phyloP scores from a whole-genome alignment of 2,329 filamentous ascomycete species.

The Xylaria sp. region DNA sequence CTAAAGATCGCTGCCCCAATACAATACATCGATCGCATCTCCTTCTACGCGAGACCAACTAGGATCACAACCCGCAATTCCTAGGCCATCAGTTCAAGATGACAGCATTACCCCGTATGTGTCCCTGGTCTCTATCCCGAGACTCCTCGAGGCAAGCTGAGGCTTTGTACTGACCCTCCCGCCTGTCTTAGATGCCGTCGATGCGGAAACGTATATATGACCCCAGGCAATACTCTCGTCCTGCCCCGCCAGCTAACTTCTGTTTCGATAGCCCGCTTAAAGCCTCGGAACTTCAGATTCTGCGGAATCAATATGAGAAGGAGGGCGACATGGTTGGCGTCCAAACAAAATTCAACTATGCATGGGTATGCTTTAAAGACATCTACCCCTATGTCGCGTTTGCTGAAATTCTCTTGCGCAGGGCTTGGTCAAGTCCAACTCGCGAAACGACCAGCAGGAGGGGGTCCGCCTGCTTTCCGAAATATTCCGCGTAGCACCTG shows the following conservation, averaged over 20 bases:
- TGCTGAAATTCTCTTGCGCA: constrained; percentile 40
- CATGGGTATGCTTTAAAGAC: constrained; percentile 75
- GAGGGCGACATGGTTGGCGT: constrained; percentile 96
- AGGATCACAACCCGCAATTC: constrained; percentile 2
- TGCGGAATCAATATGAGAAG: constrained; percentile 93
- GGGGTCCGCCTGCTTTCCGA: constrained; percentile 92
- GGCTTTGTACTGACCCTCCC: constrained; percentile 8
- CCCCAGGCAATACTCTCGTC: background rate
- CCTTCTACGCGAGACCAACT: background rate
- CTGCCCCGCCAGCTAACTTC: constrained; percentile 14
- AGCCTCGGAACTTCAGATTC: constrained; percentile 86
- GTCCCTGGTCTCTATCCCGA: background rate
- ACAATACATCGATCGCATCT: background rate
- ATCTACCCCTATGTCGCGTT: background rate
- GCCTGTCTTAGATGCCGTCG: constrained; percentile 75
- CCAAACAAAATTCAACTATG: constrained; percentile 99
- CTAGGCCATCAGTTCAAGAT: constrained; percentile 20
- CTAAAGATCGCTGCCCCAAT: background rate
- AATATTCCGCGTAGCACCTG: constrained; percentile 91
- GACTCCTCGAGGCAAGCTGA: background rate
- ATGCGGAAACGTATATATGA: constrained; percentile 84
- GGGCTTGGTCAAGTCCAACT: constrained; percentile 93
- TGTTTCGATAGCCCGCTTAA: constrained; percentile 71
- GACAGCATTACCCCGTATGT: constrained; percentile 39
- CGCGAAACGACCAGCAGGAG: constrained; percentile 85